These are phyloP conservation scores for Sarocladium brachiariae DNA, from an alignment of 2,329 filamentous ascomycete genomes.

Conservation along the genomic window DNA sequence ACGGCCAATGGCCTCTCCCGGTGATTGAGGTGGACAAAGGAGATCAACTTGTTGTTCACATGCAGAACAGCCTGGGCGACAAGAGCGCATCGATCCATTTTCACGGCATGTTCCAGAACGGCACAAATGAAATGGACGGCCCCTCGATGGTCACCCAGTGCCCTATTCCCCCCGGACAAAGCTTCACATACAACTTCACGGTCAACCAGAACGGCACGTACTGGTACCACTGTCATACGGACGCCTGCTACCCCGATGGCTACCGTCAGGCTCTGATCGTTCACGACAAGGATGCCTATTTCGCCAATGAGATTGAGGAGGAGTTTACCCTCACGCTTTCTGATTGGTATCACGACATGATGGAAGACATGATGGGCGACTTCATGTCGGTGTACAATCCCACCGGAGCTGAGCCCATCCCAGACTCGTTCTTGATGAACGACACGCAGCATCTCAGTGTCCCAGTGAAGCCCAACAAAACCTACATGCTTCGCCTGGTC, in stretches of 20 bases:
- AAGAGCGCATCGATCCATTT: conserved; percentile 3
- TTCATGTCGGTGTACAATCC: conserved; percentile 42
- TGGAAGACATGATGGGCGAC: conserved; percentile 36
- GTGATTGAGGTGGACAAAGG: conserved; percentile 47
- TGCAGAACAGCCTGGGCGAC: conserved; percentile 37
- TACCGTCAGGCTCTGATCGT: conserved; percentile 47
- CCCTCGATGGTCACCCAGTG: conserved; percentile 50
- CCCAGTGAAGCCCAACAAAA: conserved; percentile 39
- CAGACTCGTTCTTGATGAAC: conserved; percentile 46
- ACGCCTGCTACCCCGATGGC: conserved; percentile 52
- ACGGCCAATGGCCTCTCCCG: conserved; percentile 58
- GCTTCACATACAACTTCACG: conserved; percentile 46
- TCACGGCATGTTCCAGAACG: conserved; percentile 64
- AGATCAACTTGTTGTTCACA: conserved; percentile 42
- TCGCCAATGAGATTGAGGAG: conserved; percentile 41
- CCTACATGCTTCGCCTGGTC: conserved; percentile 46
- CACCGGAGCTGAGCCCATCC: conserved; percentile 48
- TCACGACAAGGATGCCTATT: conserved; percentile 43
- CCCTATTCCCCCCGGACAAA: conserved; percentile 39
- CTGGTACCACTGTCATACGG: conserved; percentile 54
- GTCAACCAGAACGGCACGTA: conserved; percentile 51
- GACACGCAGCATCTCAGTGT: conserved; percentile 38
- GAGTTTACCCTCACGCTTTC: conserved; percentile 50
- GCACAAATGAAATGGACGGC: conserved; percentile 54
- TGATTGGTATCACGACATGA: conserved; percentile 55